Conservation (phyloP, 768 basidiomycete species). For the Lenzites betulinus region DNA sequence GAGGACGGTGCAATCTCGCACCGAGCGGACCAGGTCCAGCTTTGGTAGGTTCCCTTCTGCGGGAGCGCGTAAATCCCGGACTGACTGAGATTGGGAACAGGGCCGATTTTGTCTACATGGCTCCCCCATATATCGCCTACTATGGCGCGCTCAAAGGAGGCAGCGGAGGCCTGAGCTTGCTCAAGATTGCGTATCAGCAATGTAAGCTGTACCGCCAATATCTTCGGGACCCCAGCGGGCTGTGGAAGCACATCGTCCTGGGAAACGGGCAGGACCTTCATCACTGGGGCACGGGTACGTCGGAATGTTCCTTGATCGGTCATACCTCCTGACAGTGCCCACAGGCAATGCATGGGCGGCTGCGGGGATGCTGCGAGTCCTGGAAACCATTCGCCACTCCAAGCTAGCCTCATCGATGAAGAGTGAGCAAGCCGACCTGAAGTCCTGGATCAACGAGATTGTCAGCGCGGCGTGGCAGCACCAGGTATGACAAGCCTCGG, state of each 20-base stretch:
- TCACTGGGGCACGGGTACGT: conserved; percentile 59
- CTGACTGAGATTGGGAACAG: conserved; percentile 30
- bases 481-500: conserved; percentile 38
- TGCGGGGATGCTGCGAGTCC: conserved; percentile 63
- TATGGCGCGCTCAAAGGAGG: conserved; percentile 52
- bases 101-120: conserved; percentile 65
- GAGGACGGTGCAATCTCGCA: conserved; percentile 61
- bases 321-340: neutral
- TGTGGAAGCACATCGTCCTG: conserved; percentile 59
- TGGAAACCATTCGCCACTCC: conserved; percentile 52
- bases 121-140: conserved; percentile 67
- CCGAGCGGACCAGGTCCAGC: conserved; percentile 50
- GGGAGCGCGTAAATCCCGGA: neutral
- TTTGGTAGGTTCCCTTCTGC: conserved; percentile 40
- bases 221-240: conserved; percentile 46
- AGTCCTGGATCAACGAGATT: conserved; percentile 58
- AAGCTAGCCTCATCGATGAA: conserved; percentile 39
- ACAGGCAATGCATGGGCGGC: conserved; percentile 72
- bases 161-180: conserved; percentile 34
- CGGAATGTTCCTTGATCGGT: neutral
- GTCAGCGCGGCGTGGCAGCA: conserved; percentile 43
- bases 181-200: conserved; percentile 58
- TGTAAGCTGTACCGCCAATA: conserved; percentile 56
- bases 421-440: conserved; percentile 46
- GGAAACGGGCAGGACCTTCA: conserved; percentile 48